Evolutionary conservation across 2,329 filamentous ascomycete genomes (phyloP).

Genomic region (Cladophialophora immunda): DNA sequence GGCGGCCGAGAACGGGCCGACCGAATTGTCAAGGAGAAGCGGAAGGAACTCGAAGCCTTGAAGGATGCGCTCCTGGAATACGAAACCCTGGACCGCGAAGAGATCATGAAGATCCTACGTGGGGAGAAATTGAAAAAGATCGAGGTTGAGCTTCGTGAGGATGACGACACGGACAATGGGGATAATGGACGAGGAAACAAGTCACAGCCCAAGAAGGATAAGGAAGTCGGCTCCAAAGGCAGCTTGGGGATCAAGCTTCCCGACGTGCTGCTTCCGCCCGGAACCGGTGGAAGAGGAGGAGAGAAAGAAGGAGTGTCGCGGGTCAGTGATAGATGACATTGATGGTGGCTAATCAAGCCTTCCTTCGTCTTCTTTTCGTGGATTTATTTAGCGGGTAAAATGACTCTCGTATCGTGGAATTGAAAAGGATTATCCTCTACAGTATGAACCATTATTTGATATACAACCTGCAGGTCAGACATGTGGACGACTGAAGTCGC

Average conservation of each 20-base stretch:
- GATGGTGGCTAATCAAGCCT: neutral
- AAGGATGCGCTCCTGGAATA: conserved; percentile 92
- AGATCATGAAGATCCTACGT: conserved; percentile 88
- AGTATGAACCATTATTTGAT: neutral
- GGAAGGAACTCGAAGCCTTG: conserved; percentile 85
- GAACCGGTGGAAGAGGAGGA: conserved; percentile 27
- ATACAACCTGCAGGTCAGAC: neutral
- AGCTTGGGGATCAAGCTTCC: conserved; percentile 42
- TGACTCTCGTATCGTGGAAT: conserved; percentile 21
- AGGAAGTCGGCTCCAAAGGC: conserved; percentile 38
- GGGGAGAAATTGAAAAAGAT: conserved; percentile 83
- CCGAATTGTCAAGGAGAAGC: conserved; percentile 74
- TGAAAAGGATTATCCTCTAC: conserved; percentile 9
- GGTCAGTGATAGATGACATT: conserved; percentile 32
- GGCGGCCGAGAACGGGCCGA: conserved; percentile 79
- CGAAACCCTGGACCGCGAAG: conserved; percentile 86
- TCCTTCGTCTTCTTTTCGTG: neutral
- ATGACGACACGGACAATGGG: conserved; percentile 43
- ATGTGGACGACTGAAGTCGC: neutral
- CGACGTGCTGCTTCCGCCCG: conserved; percentile 40
- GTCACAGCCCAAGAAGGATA: conserved; percentile 38
- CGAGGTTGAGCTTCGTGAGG: conserved; percentile 64
- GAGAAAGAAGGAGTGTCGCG: conserved; percentile 36
- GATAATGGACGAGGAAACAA: conserved; percentile 37
- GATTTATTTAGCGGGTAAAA: conserved; percentile 21